Evolutionary conservation across 441 rosid genomes (phyloP).

Genomic region (Kokia cookei): DNA sequence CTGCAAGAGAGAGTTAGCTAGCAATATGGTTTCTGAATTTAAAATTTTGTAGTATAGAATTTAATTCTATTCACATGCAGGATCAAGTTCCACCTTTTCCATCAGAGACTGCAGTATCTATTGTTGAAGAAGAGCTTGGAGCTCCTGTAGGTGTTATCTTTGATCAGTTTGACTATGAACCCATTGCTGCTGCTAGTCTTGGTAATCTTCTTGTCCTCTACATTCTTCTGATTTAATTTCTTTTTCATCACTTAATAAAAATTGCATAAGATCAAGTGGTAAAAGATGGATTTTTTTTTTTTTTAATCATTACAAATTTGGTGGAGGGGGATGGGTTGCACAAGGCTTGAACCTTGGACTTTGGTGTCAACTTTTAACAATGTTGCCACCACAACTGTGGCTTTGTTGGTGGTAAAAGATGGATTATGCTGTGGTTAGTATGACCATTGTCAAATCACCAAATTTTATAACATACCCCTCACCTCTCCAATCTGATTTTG

Average conservation of each 20-base stretch:
- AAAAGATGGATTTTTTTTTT: neutral
- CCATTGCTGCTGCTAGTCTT: constrained; percentile 1
- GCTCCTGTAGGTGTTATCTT: constrained; percentile 57
- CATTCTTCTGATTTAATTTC: constrained; percentile 4
- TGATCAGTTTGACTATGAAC: constrained; percentile 74
- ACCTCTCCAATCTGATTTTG: neutral
- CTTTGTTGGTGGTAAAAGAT: neutral
- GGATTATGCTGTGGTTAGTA: neutral
- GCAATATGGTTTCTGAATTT: neutral
- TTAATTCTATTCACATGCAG: constrained; percentile 34
- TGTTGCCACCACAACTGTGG: no score
- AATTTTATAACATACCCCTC: neutral
- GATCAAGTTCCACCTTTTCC: constrained; percentile 99
- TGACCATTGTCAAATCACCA: neutral
- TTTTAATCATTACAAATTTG: no score
- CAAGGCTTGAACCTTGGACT: no score
- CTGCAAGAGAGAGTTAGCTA: neutral
- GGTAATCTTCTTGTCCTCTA: constrained; percentile 31
- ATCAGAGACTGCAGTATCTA: constrained; percentile 75
- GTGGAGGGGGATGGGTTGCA: no score
- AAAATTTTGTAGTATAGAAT: neutral
- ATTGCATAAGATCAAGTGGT: neutral
- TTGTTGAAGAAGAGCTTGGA: constrained; percentile 95
- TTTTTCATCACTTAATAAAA: neutral
- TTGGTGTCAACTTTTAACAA: no score